Base-by-base conservation (phyloP, 1,139 yeast species). In the Pichia cactophila region DNA sequence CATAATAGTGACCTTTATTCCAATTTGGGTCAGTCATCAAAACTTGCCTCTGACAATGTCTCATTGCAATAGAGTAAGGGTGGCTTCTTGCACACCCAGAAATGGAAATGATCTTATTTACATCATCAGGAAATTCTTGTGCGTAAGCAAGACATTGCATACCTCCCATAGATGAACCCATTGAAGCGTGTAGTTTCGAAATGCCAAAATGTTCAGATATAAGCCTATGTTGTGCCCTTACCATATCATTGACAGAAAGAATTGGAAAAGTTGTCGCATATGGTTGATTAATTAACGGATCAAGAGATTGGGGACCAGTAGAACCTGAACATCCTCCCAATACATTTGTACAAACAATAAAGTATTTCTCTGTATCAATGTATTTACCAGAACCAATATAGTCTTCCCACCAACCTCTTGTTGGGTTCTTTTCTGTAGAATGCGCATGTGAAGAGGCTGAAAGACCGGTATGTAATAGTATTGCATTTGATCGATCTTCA, bases 91-190 rank as follows among this genome's bases (percentile, higher is more conserved):
- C 95, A 70, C 96, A 89, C 4, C 95, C 97, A 44, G 94, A 83
- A 33, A 89, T 86, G 11, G 88, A 78, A 1, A 88, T 78, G 5
- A 89, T 75, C 50, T 83, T 80, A 8, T 74, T 76, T 5, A 89
- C 96, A 53, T 75, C 77, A 41, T 83, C 81, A 1, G 95, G 88
- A 61, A 84, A 89, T 61, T 86, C 95, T 65, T 81, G 78, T 0
- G 88, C 96, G 64, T 81, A 87, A 0, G 97, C 95, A 51, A 89
- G 73, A 11, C 92, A 83, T 68, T 89, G 97, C 96, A 89, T 88
- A 20, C 97, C 97, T 31, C 97, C 97, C 95, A 89, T 87, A 0
- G 96, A 87, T 1, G 96, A 85, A 7, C 97, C 97, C 4, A 90
- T 80, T 1, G 89, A 78, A 1, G 96, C 96, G 63, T 80, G 79